Base-by-base conservation (phyloP, 2,329 filamentous ascomycete species). In the Tolypocladium ovalisporum region DNA sequence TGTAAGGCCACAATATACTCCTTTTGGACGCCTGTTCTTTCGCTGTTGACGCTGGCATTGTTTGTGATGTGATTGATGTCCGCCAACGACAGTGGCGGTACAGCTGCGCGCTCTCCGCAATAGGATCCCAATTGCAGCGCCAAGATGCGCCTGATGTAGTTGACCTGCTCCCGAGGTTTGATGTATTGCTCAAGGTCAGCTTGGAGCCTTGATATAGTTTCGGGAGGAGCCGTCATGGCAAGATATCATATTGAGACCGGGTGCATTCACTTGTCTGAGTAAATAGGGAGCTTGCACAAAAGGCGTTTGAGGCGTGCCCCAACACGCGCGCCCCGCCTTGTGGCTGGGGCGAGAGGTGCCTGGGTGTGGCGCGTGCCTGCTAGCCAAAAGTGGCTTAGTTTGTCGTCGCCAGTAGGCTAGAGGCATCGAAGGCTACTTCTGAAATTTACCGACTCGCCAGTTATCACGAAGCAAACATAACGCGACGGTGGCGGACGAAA, bases 121-220 rank as follows among this genome's bases (percentile, higher is more conserved):
- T 73, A 76, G 27, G 77, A 74, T 34, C 75, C 76, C 5, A 87
- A 70, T 61, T 84, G 76, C 24, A 79, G 74, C 47, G 80, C 76
- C 52, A 85, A 65, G 35, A 84, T 71, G 54, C 78, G 79, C 60
- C 81, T 76, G 57, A 86, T 80, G 52, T 79, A 79, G 39, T 77
- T 73, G 54, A 78, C 75, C 62, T 86, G 80, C 58, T 85, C 81
- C 32, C 82, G 76, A 34, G 79, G 76, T 55, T 80, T 81, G 57
- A 85, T 73, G 59, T 77, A 83, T 5, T 79, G 77, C 37, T 74
- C 70, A 27, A 87, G 73, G 22, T 68, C 70, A 44, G 71, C 68
- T 56, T 77, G 73, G 37, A 80, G 67, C 37, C 68, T 68, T 53
- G 71, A 65, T 57, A 66, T 54, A 13, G 59, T 61, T 39, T 76